Evolutionary conservation across 2,329 filamentous ascomycete species (phyloP), one percentile per base, ranked within the genome.

Genomic region (Paraphoma chrysanthemicola): DNA sequence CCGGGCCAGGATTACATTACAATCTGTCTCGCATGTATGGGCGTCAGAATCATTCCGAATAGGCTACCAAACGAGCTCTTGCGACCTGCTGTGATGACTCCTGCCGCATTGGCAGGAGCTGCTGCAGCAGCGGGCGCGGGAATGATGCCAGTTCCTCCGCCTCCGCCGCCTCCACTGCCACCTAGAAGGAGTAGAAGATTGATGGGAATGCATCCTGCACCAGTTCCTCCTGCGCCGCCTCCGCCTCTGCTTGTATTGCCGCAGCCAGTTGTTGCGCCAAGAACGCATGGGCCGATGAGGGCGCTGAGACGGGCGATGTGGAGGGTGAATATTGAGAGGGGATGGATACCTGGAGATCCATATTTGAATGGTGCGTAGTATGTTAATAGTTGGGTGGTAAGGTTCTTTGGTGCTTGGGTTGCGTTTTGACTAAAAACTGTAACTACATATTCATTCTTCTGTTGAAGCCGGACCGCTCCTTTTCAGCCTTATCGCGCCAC

Each of bases 21-120:
- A 12, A 28, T 44, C 17, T 44, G 42, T 28, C 23, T 44, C 4
- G 42, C 42, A 12, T 45, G 23, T 9, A 29, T 30, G 43, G 17
- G 43, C 43, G 43, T 30, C 43, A 16, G 18, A 45, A 23, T 45
- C 18, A 16, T 29, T 12, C 41, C 41, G 6, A n/a, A 3, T 4
- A 18, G 6, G 2, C 17, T 43, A 11, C 7, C 41, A 10, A 7
- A 11, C 17, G 7, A 43, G 73, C 23, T 23, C 23, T 23, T 23
- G 23, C 23, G 5, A 23, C 23, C 23, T 23, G 23, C 23, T 23
- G 23, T 23, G 23, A 23, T 23, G 23, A 23, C 23, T 23, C 23
- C 23, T 23, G 23, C 23, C 23, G 23, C 23, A 23, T 23, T 23
- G 23, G 23, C 5, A 23, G 5, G 23, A 23, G 23, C 23, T 23